Evolutionary conservation across 352 stramenopile genomes (phyloP), one percentile per base, ranked within the genome.

Genomic region (Aphanomyces invadans): DNA sequence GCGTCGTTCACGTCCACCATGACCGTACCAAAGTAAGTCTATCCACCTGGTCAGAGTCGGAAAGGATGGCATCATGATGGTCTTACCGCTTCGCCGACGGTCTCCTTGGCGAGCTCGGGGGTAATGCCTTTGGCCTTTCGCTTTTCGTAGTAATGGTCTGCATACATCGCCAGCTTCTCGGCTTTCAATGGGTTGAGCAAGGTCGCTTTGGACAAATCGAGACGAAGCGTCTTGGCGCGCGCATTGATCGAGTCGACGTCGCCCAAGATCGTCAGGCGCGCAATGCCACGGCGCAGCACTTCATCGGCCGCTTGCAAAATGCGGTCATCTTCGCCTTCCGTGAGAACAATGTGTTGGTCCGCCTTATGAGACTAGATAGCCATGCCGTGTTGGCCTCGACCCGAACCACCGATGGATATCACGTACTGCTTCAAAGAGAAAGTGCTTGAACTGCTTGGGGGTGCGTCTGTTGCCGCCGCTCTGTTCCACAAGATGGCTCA

Each of bases 381-480:
- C n/a, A n/a, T n/a, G n/a, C n/a, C n/a, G n/a, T n/a, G n/a, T n/a
- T n/a, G n/a, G n/a, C n/a, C n/a, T n/a, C n/a, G n/a, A n/a, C n/a
- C n/a, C n/a, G n/a, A n/a, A n/a, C n/a, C 36, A 42, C 7, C 36
- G 15, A 42, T 15, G 15, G 7, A 42, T 42, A 52, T 9, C 12
- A 57, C 19, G 11, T 28, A 57, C 49, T 26, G 49, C 49, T 57
- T 57, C 49, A 38, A 90, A 88, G n/a, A 92, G 63, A 65, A 86
- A 89, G 72, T 95, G 82, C 69, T 92, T 78, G 69, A 93, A 93
- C 54, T 92, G 81, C 76, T 91, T 92, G 10, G 85, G 85, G 19
- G 83, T 86, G 1, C 81, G 80, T 9, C 25, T 26, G 63, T 88
- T 76, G 17, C 81, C 68, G 7, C 85, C 77, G 55, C 83, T 76